A percentile compares a stretch with the other conserved stretches of the same genome.
These are phyloP conservation scores for Bremia lactucae DNA, from an alignment of 352 stramenopile genomes.

Conservation along the genomic window DNA sequence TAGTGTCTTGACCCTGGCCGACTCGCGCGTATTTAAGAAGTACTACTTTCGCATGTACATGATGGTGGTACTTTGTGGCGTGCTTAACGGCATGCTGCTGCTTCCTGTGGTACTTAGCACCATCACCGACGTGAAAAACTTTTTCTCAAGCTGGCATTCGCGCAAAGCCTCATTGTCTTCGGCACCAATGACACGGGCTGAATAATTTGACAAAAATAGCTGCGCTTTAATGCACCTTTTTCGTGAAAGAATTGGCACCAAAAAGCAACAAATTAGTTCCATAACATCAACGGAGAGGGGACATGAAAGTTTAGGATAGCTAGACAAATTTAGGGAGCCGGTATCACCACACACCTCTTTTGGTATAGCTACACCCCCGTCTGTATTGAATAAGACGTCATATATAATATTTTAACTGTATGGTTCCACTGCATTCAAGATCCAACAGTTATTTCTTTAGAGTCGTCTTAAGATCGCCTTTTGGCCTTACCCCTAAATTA, in stretches of 20 bases:
- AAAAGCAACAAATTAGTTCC: not conserved
- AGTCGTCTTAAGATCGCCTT: no score
- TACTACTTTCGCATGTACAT: constrained; percentile 90
- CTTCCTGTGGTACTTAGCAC: constrained; percentile 55
- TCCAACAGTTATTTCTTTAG: no score
- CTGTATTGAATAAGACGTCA: no score
- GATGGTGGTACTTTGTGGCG: constrained; percentile 68
- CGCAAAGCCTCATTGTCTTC: constrained; percentile 13
- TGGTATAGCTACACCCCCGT: no score
- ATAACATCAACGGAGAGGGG: no score
- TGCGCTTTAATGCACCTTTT: no score
- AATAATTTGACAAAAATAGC: constrained; percentile 8
- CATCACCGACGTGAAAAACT: constrained; percentile 36
- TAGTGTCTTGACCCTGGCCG: constrained; percentile 68
- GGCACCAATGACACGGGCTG: constrained; percentile 20
- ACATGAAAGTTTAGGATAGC: no score
- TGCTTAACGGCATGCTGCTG: constrained; percentile 66
- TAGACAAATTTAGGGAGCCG: no score
- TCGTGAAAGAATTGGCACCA: not conserved
- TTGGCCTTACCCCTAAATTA: no score
- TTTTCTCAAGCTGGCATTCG: constrained; percentile 20
- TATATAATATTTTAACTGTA: no score
- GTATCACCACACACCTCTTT: no score
- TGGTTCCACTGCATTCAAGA: no score
- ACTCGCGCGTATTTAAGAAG: constrained; percentile 82